Base-by-base conservation (phyloP, 78 protist species). In the Speleostelium caveatum region DNA sequence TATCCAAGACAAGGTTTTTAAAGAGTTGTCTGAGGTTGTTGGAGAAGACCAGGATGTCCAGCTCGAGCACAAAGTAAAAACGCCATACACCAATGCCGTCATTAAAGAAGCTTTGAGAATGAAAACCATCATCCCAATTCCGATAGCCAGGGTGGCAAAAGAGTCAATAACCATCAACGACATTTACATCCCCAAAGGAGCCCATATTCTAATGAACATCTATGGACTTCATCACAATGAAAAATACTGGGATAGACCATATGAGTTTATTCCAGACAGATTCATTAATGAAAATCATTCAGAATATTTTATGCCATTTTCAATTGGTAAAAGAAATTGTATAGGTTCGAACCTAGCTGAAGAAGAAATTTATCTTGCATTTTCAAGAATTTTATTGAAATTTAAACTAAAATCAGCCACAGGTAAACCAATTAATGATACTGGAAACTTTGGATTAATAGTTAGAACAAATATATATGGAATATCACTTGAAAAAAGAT, bases 191-290 rank as follows among this genome's bases (percentile, higher is more conserved):
- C 78, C 78, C 12, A 53, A 51, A 28, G 58, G 51, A 2, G 62
- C 75, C 1, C 5, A 7, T 24, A 16, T 68, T 41, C 36, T 42
- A 68, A 41, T 68, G n/a, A 36, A 65, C n/a, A 65, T 60, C 0
- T 16, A 14, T 2, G 22, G 67, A 17, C n/a, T 79, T 0, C 62
- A 53, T 56, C 49, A 16, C 26, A 59, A 55, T 38, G 56, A 51
- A 28, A 32, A 55, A 1, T 45, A 67, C 24, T 79, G 65, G 75
- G 77, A 59, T 19, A 5, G 51, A 14, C 88, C 88, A 1, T n/a
- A 55, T 21, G 21, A 67, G 16, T 79, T 79, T 26, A 69, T 26
- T 0, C 88, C 88, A 10, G 88, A 79, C 6, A 51, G 88, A 67
- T 79, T 79, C 61, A 24, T 77, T 5, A 53, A 42, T 28, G 41